Percentiles rank a stretch among this genome's conserved stretches.
Conservation (phyloP, 1,139 yeast species). For the Magnusiomyces paraingens region DNA sequence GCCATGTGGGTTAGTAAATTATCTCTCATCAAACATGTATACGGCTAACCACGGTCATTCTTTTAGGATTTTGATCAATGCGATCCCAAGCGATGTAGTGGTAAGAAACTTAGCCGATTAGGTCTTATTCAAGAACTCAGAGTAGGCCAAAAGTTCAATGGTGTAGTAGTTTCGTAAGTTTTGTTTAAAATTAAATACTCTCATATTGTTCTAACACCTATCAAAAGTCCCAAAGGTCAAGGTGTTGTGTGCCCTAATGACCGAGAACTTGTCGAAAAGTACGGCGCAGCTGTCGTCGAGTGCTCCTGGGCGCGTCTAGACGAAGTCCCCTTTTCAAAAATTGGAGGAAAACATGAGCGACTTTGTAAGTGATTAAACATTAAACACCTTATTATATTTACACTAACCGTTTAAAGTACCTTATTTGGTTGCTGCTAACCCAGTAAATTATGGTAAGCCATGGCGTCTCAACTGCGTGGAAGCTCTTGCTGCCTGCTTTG, state of each 20-base stretch:
- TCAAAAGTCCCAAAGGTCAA: slow-evolving; percentile 67
- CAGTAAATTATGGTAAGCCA: slow-evolving; percentile 94
- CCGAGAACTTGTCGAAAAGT: slow-evolving; percentile 60
- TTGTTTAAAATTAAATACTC: not conserved
- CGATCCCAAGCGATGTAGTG: slow-evolving; percentile 96
- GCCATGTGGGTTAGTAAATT: slow-evolving; percentile 38
- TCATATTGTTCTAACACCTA: not conserved
- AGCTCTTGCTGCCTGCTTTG: slow-evolving; percentile 95
- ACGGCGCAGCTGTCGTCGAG: slow-evolving; percentile 95
- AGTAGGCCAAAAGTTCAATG: slow-evolving; percentile 87
- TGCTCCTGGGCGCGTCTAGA: slow-evolving; percentile 97
- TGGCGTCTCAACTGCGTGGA: slow-evolving; percentile 96
- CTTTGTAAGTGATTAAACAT: slow-evolving; percentile 28
- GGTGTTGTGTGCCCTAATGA: slow-evolving; percentile 90
- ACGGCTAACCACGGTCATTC: not conserved
- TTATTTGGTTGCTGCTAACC: slow-evolving; percentile 90
- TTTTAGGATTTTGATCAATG: slow-evolving; percentile 84
- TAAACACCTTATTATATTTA: not conserved
- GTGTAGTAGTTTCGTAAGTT: slow-evolving; percentile 65
- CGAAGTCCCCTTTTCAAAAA: slow-evolving; percentile 87
- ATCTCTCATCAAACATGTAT: not conserved
- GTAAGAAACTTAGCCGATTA: slow-evolving; percentile 83
- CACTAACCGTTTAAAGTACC: slow-evolving; percentile 43
- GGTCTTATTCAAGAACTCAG: slow-evolving; percentile 75
- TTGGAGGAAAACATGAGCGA: slow-evolving; percentile 87